These are phyloP conservation scores for Thyridium curvatum DNA, from an alignment of 2,329 filamentous ascomycete genomes.

Conservation along the genomic window DNA sequence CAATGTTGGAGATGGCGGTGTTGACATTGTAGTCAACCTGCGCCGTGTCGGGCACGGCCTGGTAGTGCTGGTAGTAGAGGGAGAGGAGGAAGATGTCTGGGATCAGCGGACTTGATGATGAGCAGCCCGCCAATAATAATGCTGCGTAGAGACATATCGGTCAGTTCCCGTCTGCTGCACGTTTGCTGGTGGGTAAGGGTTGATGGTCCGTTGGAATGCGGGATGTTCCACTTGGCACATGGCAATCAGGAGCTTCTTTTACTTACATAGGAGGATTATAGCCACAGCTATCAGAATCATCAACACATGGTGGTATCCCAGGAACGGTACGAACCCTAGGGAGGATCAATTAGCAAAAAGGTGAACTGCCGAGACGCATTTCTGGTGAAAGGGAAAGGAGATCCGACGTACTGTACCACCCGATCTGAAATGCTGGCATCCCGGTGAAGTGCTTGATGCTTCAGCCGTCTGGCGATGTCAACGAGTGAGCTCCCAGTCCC, in stretches of 20 bases:
- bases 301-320: constrained; percentile 77
- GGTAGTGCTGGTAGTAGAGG: constrained; percentile 90
- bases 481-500: constrained; percentile 12
- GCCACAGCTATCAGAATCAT: constrained; percentile 95
- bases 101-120: constrained; percentile 90
- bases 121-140: constrained; percentile 88
- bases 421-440: constrained; percentile 34
- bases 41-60: constrained; percentile 72
- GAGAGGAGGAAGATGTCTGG: constrained; percentile 96
- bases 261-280: constrained; percentile 91
- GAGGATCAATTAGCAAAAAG: constrained; percentile 1
- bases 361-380: too few relatives aligned
- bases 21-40: constrained; percentile 89
- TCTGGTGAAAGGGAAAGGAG: neutral
- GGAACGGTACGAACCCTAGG: constrained; percentile 59
- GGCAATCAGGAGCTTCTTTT: neutral
- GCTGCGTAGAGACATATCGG: constrained; percentile 46
- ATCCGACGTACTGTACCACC: constrained; percentile 40
- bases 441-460: constrained; percentile 5
- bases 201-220: too few relatives aligned
- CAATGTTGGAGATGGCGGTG: constrained; percentile 82
- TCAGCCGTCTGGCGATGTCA: neutral
- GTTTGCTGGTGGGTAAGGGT: constrained; percentile 9
- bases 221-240: neutral
- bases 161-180: too few relatives aligned